A percentile compares a stretch with the other conserved stretches of the same genome.
phyloP scores from a whole-genome alignment of 768 basidiomycete species.

The Rhodosporidiobolus odoratus region DNA sequence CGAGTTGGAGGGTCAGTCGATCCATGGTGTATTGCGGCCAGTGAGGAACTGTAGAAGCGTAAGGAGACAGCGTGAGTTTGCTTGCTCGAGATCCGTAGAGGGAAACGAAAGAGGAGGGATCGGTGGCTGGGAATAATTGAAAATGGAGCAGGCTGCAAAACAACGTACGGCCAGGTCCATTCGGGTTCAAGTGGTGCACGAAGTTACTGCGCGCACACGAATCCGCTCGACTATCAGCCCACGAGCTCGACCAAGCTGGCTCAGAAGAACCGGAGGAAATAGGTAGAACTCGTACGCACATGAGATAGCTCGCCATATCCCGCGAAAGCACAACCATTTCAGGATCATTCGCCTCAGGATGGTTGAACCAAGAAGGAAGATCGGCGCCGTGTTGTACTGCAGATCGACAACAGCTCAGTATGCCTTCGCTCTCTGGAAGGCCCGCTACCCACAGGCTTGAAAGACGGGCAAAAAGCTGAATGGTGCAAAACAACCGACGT shows the following conservation, averaged over 20 bases:
- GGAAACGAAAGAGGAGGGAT: not conserved
- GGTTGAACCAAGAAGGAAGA: slow-evolving; percentile 26
- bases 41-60: slow-evolving; percentile 16
- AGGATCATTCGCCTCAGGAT: slow-evolving; percentile 14
- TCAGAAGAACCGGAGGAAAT: not conserved
- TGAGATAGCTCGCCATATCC: slow-evolving; percentile 34
- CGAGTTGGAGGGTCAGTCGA: slow-evolving; percentile 27
- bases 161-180: slow-evolving; percentile 26
- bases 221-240: not conserved
- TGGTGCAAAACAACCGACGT: not conserved
- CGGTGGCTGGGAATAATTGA: not conserved
- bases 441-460: not conserved
- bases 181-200: slow-evolving; percentile 26
- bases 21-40: slow-evolving; percentile 38
- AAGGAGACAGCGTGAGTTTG: not conserved
- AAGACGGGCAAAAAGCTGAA: not conserved
- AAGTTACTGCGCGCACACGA: slow-evolving; percentile 21
- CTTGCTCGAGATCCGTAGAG: not conserved
- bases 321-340: slow-evolving; percentile 14
- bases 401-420: not conserved
- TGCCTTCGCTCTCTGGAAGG: not conserved
- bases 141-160: not conserved
- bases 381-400: slow-evolving; percentile 35
- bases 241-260: not conserved
- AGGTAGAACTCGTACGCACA: slow-evolving; percentile 5